Base-by-base conservation (phyloP, 1,284 basidiomycete genomes). In the Clitocybe nebularis region DNA sequence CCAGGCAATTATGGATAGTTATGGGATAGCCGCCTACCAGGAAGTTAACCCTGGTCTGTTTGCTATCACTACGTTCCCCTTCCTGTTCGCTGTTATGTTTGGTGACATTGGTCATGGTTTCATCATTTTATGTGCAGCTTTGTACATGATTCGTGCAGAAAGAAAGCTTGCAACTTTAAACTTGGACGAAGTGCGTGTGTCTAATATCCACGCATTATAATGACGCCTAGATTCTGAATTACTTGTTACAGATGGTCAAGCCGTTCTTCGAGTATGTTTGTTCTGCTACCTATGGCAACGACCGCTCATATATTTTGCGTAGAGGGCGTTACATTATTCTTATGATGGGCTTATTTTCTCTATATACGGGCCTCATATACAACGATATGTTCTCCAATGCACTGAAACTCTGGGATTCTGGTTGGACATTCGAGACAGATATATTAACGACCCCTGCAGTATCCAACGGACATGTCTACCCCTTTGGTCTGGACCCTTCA, bases 61-160 rank as follows among this genome's bases (percentile, higher is more conserved):
- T 62, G 90, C 93, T 3, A 79, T 96, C 55, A 79, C 93, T 59
- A 95, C 93, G 1, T 97, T 97, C 78, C 96, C 96, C 0, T 99
- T 99, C 81, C 69, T 99, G 56, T 99, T 99, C 57, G 95, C 94
- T 8, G 91, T 98, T 70, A 99, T 99, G 95, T 99, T 99, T 63
- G 96, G 95, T 59, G 95, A 99, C 65, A 89, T 99, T 60, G 96
- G 96, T 7, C 95, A 99, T 66, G 96, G 93, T 32, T 71, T 84
- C 48, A 83, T 99, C 60, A 88, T 93, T 58, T 76, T 89, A 53
- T 58, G 79, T 25, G 78, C 85, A 16, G 94, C 91, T 1, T 51
- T 84, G 5, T 79, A 77, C 48, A 93, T 99, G 92, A 91, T 96
- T 59, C 43, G 87, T 44, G 77, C 79, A 34, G 96, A 99, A 69